Evolutionary conservation across 805 yeast species (phyloP).

Genomic region (Yarrowia hollandica): DNA sequence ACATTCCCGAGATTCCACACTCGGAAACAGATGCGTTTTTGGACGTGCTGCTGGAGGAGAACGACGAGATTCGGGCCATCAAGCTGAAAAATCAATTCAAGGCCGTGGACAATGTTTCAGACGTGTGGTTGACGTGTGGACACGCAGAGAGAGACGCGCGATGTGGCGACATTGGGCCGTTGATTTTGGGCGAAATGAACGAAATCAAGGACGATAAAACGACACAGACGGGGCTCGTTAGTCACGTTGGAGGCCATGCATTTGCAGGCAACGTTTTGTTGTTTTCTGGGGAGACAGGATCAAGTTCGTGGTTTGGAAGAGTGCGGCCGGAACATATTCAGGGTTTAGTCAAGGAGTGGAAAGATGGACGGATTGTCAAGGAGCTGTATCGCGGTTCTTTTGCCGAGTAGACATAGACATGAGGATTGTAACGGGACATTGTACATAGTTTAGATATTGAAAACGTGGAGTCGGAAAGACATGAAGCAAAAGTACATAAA

Average conservation of each 20-base stretch:
- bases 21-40: background rate
- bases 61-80: constrained; percentile 29
- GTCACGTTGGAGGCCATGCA: constrained; percentile 81
- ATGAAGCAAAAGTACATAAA: no score
- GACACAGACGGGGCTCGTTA: constrained; percentile 39
- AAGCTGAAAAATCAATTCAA: constrained; percentile 31
- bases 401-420: background rate
- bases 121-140: constrained; percentile 55
- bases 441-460: no score
- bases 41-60: background rate
- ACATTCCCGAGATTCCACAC: constrained; percentile 34
- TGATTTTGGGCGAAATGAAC: constrained; percentile 39
- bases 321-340: constrained; percentile 67
- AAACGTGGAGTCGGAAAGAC: no score
- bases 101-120: constrained; percentile 12
- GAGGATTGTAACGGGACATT: no score
- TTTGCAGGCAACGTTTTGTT: constrained; percentile 76
- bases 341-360: constrained; percentile 57
- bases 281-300: constrained; percentile 43
- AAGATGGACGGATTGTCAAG: constrained; percentile 51
- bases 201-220: constrained; percentile 14
- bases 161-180: constrained; percentile 68
- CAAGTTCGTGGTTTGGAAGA: constrained; percentile 70
- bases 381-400: constrained; percentile 45
- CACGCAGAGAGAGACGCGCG: constrained; percentile 62